These are phyloP conservation scores for Protea cynaroides DNA, from an alignment of 164 flowering plant genomes.

Conservation along the genomic window DNA sequence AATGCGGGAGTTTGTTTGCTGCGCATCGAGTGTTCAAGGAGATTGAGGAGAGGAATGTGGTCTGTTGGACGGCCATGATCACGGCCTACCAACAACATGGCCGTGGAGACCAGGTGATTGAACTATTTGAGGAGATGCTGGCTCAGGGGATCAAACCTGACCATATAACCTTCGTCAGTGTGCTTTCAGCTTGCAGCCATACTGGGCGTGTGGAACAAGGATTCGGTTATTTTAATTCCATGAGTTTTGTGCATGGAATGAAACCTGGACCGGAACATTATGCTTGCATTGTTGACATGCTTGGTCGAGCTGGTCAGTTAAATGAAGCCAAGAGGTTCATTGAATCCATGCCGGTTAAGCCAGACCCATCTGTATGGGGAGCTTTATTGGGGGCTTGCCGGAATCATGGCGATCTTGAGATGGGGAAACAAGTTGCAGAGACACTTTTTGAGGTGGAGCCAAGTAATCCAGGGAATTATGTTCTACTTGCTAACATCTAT, in stretches of 20 bases:
- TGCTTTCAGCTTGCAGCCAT: conserved; percentile 65
- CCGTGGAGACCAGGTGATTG: conserved; percentile 34
- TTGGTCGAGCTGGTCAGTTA: conserved; percentile 54
- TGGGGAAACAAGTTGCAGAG: conserved; percentile 49
- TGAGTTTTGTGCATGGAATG: conserved; percentile 30
- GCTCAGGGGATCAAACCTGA: conserved; percentile 40
- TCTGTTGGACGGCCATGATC: conserved; percentile 61
- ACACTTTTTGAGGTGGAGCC: conserved; percentile 60
- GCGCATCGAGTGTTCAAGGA: conserved; percentile 41
- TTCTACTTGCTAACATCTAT: conserved; percentile 52
- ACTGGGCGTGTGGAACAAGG: conserved; percentile 51
- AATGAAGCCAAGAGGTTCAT: conserved; percentile 51
- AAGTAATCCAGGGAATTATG: conserved; percentile 52
- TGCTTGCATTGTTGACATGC: conserved; percentile 71
- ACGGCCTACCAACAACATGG: conserved; percentile 62
- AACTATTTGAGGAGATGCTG: conserved; percentile 48
- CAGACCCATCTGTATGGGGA: conserved; percentile 56
- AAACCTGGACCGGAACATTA: conserved; percentile 55
- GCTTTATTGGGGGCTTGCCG: conserved; percentile 63
- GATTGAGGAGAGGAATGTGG: conserved; percentile 38
- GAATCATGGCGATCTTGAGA: conserved; percentile 43
- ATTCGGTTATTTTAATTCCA: conserved; percentile 41
- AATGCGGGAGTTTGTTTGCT: conserved; percentile 52
- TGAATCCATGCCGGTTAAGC: conserved; percentile 48
- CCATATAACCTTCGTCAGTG: conserved; percentile 49